Evolutionary conservation across 257 asterid species (phyloP).

Genomic region (Plectranthus barbatus): DNA sequence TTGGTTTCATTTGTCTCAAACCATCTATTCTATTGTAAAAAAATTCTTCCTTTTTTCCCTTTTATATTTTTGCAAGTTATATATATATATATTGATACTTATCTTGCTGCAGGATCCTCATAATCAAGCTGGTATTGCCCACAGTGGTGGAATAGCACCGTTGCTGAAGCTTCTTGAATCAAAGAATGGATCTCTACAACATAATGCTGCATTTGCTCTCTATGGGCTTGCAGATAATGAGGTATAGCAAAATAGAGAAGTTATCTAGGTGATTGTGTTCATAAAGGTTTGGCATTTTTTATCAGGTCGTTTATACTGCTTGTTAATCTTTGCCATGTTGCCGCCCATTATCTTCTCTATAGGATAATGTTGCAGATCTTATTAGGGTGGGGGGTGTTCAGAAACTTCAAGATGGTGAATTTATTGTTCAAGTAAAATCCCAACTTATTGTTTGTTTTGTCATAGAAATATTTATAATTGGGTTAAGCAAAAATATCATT

Average conservation of each 20-base stretch:
- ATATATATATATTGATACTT: background rate
- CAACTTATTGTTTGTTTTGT: background rate
- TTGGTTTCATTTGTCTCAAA: constrained; percentile 2
- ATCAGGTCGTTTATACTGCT: background rate
- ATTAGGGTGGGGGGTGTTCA: constrained; percentile 91
- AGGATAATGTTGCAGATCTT: constrained; percentile 96
- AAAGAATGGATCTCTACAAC: constrained; percentile 93
- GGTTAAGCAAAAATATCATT: background rate
- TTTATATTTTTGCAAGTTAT: background rate
- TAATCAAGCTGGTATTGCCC: constrained; percentile 98
- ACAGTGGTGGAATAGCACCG: constrained; percentile 79
- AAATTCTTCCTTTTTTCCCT: background rate
- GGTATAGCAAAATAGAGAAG: constrained; percentile 30
- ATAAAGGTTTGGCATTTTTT: background rate
- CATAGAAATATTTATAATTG: background rate
- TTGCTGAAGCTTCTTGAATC: constrained; percentile 87
- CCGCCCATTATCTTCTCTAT: constrained; percentile 4
- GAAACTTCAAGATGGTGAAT: constrained; percentile 96
- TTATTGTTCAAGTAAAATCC: constrained; percentile 72
- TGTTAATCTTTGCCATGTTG: constrained; percentile 1
- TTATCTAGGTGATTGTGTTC: background rate
- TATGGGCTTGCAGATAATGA: constrained; percentile 99
- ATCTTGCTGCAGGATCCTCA: constrained; percentile 60
- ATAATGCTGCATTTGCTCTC: constrained; percentile 98
- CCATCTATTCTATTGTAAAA: background rate